Base-by-base conservation (phyloP, 768 basidiomycete genomes). In the Tricholoma matsutake region DNA sequence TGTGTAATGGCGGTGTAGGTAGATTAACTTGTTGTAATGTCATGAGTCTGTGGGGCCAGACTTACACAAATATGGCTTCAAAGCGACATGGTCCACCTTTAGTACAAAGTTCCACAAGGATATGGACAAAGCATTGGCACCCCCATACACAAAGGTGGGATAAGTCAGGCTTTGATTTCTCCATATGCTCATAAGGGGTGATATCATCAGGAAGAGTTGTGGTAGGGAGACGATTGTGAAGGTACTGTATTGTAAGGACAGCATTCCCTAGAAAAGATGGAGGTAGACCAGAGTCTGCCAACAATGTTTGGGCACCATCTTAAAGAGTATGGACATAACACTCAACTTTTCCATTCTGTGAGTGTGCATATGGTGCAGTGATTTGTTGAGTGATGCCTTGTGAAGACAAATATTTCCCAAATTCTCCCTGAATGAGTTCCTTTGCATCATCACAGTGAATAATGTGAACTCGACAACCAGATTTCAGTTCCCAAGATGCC, bases 91-190 rank as follows among this genome's bases (percentile, higher is more conserved):
- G 53, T 13, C 55, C 62, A 51, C 10, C 39, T 41, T 41, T 41
- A 41, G 39, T 41, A 41, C 13, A 13, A 41, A 41, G n/a, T n/a
- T 41, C 39, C 34, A 2, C 34, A 35, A 4, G 34, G 13, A 35
- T 35, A 43, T 66, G 64, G 64, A 92, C 91, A n/a, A n/a, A n/a
- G n/a, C n/a, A n/a, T n/a, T n/a, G n/a, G n/a, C 91, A 99, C 7
- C 34, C 34, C 34, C 4, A 35, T 35, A 35, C 34, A 35, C 34
- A 5, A 35, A 35, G 34, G 34, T 25, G 22, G 22, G 22, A 25
- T 25, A 25, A 25, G 22, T 25, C 3, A 25, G 22, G 22, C 3
- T 25, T 35, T 35, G 39, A 41, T 8, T 41, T n/a, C 16, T 41
- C 39, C 10, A 41, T 41, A n/a, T 14, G 10, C 16, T 41, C 39